phyloP scores from a whole-genome alignment of 257 asterid genomes.

The Ehretia macrophylla region DNA sequence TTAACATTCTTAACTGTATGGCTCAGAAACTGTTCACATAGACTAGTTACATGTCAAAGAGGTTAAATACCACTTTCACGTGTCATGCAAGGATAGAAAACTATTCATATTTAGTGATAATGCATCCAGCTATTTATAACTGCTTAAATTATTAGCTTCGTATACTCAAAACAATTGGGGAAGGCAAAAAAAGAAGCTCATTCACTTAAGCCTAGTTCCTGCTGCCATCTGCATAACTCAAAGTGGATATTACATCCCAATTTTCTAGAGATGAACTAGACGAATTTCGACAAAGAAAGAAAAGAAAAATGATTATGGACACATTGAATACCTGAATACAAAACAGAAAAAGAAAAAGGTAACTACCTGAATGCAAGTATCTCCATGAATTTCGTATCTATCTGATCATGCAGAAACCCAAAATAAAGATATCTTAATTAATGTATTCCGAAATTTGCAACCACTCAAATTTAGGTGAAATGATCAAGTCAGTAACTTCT shows the following conservation, averaged over 20 bases:
- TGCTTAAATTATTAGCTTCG: background rate
- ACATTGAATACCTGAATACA: background rate
- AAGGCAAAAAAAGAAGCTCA: background rate
- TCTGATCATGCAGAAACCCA: slow-evolving; percentile 41
- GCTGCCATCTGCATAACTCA: background rate
- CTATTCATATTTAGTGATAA: too few species aligned
- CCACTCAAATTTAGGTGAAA: slow-evolving; percentile 1
- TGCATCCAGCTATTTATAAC: background rate
- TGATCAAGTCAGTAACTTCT: background rate
- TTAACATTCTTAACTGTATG: background rate
- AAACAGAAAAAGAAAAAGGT: background rate
- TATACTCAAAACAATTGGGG: too few species aligned
- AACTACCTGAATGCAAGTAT: slow-evolving; percentile 83
- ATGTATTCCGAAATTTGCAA: background rate
- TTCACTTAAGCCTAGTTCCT: background rate
- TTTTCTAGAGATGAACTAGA: background rate
- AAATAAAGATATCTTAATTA: slow-evolving; percentile 8
- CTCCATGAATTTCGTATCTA: slow-evolving; percentile 70
- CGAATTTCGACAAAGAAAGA: background rate
- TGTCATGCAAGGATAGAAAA: background rate
- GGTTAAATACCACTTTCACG: background rate
- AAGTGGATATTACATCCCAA: background rate
- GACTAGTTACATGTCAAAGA: background rate
- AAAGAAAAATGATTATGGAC: background rate
- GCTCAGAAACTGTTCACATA: background rate